These are phyloP conservation scores for Termitomyces sp. DNA, from an alignment of 768 basidiomycete genomes.

Conservation along the genomic window DNA sequence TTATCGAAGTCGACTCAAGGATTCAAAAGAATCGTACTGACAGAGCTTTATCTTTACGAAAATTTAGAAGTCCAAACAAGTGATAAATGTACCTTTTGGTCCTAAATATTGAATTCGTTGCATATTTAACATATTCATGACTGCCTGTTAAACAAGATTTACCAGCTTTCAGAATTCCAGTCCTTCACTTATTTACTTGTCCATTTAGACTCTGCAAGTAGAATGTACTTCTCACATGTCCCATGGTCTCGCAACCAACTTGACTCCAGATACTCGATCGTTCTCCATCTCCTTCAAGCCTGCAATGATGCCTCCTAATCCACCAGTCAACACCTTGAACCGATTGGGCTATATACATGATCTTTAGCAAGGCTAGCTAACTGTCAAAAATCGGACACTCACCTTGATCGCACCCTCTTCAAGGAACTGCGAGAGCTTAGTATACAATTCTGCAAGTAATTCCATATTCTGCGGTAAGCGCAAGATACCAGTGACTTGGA, in stretches of 20 bases:
- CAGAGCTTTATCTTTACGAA: too few relatives aligned
- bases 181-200: not conserved
- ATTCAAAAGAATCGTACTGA: too few relatives aligned
- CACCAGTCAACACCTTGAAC: slow-evolving; percentile 33
- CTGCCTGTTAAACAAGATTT: not conserved
- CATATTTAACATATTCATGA: not conserved
- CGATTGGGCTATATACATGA: slow-evolving; percentile 32
- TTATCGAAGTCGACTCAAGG: too few relatives aligned
- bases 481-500: slow-evolving; percentile 14
- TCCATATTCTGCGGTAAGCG: slow-evolving; percentile 13
- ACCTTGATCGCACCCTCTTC: slow-evolving; percentile 25
- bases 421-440: slow-evolving; percentile 15
- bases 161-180: not conserved
- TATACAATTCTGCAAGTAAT: slow-evolving; percentile 10
- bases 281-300: slow-evolving; percentile 36
- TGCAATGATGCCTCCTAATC: slow-evolving; percentile 33
- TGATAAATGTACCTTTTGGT: too few relatives aligned
- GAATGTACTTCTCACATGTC: not conserved
- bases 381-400: not conserved
- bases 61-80: too few relatives aligned
- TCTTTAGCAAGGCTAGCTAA: not conserved
- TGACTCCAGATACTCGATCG: slow-evolving; percentile 36
- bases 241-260: slow-evolving; percentile 34
- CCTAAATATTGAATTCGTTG: too few relatives aligned
- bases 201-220: not conserved